phyloP scores from a whole-genome alignment of 192 early-diverging fungal species.

The Coemansia sp. region DNA sequence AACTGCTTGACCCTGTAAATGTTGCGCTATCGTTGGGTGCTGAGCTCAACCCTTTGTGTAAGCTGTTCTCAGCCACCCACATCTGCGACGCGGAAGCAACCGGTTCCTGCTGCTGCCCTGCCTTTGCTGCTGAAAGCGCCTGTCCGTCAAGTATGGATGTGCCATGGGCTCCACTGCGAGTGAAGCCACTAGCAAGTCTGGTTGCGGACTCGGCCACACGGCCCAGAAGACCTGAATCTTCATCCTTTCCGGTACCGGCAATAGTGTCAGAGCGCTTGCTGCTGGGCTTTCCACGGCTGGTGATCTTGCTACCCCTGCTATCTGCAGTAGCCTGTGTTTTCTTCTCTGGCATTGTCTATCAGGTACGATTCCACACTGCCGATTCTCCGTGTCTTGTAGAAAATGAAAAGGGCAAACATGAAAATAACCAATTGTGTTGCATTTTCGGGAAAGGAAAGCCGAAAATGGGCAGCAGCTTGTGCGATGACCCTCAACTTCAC shows the following conservation, averaged over 20 bases:
- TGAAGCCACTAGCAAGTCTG: constrained; percentile 24
- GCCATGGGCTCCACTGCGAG: constrained; percentile 14
- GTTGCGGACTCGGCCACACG: constrained; percentile 38
- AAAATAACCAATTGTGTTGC: background rate
- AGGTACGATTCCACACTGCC: background rate
- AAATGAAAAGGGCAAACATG: background rate
- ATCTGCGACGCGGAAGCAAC: constrained; percentile 15
- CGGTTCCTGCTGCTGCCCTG: constrained; percentile 11
- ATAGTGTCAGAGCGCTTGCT: background rate
- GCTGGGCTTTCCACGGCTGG: background rate
- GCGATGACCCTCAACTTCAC: background rate
- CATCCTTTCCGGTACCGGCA: background rate
- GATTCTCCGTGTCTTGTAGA: background rate
- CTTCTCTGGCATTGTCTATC: background rate
- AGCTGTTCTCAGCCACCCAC: constrained; percentile 21
- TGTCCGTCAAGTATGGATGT: constrained; percentile 7
- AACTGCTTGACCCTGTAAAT: constrained; percentile 11
- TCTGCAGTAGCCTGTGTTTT: background rate
- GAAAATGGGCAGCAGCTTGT: background rate
- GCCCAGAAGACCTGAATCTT: constrained; percentile 9
- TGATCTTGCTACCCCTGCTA: background rate
- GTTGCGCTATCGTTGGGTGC: constrained; percentile 23
- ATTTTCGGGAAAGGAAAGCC: background rate
- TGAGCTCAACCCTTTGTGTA: constrained; percentile 37
- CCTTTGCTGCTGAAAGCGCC: constrained; percentile 26